These are phyloP conservation scores for Penicillium freii DNA, from an alignment of 2,329 filamentous ascomycete species.

Conservation along the genomic window DNA sequence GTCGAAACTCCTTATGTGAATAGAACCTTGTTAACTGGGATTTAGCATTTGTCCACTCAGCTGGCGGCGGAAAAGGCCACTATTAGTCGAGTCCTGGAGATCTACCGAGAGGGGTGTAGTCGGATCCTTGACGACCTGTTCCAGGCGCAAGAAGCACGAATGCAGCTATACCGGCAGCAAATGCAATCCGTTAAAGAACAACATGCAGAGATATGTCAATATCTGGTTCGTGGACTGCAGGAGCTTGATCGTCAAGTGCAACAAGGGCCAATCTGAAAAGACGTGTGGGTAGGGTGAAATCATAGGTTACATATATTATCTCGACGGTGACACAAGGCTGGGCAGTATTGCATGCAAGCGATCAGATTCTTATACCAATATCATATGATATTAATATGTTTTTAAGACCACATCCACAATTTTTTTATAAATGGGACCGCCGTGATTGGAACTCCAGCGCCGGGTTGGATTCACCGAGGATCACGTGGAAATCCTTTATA, in stretches of 20 bases:
- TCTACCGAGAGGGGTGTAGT: constrained; percentile 46
- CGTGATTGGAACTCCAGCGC: constrained; percentile 19
- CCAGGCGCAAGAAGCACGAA: constrained; percentile 40
- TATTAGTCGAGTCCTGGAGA: constrained; percentile 44
- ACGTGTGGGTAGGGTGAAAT: background rate
- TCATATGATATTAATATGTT: background rate
- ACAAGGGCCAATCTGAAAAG: constrained; percentile 9
- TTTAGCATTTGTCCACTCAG: constrained; percentile 45
- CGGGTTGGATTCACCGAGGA: constrained; percentile 23
- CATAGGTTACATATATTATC: background rate
- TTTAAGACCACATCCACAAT: background rate
- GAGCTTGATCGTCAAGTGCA: constrained; percentile 26
- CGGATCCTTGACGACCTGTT: constrained; percentile 46
- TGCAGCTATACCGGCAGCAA: constrained; percentile 32
- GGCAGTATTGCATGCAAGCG: background rate
- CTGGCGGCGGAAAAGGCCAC: constrained; percentile 49
- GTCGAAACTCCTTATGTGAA: constrained; percentile 2
- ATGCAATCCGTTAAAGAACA: constrained; percentile 30
- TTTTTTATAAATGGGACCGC: constrained; percentile 11
- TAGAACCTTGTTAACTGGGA: background rate
- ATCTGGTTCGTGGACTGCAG: constrained; percentile 31
- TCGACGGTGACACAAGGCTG: background rate
- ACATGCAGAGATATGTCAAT: constrained; percentile 30
- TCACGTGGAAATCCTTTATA: constrained; percentile 26
- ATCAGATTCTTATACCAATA: background rate